A percentile compares a stretch with the other conserved stretches of the same genome.
Evolutionary conservation across 768 basidiomycete genomes (phyloP).

Genomic region (Podaxis sp.): DNA sequence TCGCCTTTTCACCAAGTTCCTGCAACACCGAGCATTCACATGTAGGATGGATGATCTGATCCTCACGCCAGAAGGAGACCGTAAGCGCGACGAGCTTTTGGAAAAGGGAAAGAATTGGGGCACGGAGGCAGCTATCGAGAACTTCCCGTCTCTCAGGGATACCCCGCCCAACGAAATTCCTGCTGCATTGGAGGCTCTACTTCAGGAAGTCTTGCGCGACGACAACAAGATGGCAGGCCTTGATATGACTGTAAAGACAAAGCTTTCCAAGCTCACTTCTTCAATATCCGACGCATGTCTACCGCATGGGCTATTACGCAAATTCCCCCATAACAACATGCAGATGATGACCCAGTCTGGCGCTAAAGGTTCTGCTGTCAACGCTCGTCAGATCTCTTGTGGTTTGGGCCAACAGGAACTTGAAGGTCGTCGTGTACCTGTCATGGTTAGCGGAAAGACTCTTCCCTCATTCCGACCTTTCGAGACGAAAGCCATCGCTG

Average conservation of each 20-base stretch:
- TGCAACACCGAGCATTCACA: slow-evolving; percentile 96
- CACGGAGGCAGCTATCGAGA: slow-evolving; percentile 85
- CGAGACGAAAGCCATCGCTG: slow-evolving; percentile 97
- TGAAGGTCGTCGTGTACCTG: slow-evolving; percentile 97
- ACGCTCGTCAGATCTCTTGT: slow-evolving; percentile 98
- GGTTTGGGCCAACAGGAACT: slow-evolving; percentile 96
- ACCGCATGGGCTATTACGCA: slow-evolving; percentile 82
- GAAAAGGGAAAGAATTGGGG: slow-evolving; percentile 69
- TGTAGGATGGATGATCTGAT: slow-evolving; percentile 99
- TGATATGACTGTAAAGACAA: slow-evolving; percentile 88
- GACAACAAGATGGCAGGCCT: slow-evolving; percentile 97
- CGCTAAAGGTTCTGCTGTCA: slow-evolving; percentile 97
- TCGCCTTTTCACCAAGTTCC: slow-evolving; percentile 93
- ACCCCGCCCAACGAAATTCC: slow-evolving; percentile 53
- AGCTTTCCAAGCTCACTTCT: slow-evolving; percentile 82
- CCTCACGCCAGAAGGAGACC: slow-evolving; percentile 80
- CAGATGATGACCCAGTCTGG: slow-evolving; percentile 98
- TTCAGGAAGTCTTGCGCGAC: slow-evolving; percentile 92
- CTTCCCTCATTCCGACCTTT: slow-evolving; percentile 95
- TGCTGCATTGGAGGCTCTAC: slow-evolving; percentile 56
- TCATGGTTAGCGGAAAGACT: slow-evolving; percentile 99
- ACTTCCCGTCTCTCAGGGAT: slow-evolving; percentile 72
- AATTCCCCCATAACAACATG: slow-evolving; percentile 99
- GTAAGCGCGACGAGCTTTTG: slow-evolving; percentile 64
- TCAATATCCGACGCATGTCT: slow-evolving; percentile 87